These are phyloP conservation scores for Harringtonia aguacate DNA, from an alignment of 2,329 filamentous ascomycete species.

Conservation along the genomic window DNA sequence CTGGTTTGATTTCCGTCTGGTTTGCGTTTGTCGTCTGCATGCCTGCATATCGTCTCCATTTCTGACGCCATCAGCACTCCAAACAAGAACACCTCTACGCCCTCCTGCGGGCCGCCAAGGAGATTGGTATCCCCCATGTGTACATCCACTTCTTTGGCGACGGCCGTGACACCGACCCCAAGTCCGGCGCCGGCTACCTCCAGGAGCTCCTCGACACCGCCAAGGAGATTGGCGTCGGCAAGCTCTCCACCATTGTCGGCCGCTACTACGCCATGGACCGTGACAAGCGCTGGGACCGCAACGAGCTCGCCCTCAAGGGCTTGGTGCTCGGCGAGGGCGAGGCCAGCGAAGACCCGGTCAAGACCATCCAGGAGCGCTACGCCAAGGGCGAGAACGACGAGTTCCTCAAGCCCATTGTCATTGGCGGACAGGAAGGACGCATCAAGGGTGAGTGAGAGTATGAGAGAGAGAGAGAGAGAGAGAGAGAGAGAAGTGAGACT, in stretches of 20 bases:
- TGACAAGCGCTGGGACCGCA: slow-evolving; percentile 96
- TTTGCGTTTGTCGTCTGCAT: no score
- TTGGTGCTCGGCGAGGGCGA: slow-evolving; percentile 81
- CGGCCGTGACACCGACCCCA: slow-evolving; percentile 94
- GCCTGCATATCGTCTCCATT: no score
- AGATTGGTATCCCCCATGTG: slow-evolving; percentile 75
- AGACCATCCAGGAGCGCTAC: slow-evolving; percentile 81
- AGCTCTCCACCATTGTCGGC: slow-evolving; percentile 87
- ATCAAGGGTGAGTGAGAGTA: slow-evolving; percentile 63
- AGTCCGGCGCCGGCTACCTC: slow-evolving; percentile 82
- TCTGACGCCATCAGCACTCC: slow-evolving; percentile 49
- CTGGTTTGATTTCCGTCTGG: no score
- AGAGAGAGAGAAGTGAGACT: no score
- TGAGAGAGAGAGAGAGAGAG: no score
- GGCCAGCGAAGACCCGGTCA: slow-evolving; percentile 70
- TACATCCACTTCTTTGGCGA: slow-evolving; percentile 99
- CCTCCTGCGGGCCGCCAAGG: slow-evolving; percentile 82
- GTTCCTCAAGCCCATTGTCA: slow-evolving; percentile 95
- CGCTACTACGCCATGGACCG: slow-evolving; percentile 99
- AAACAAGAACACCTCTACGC: slow-evolving; percentile 90
- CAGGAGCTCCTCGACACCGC: slow-evolving; percentile 70
- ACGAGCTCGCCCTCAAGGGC: slow-evolving; percentile 83
- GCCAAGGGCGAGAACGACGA: slow-evolving; percentile 85
- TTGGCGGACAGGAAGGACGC: slow-evolving; percentile 75
- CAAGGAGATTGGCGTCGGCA: slow-evolving; percentile 74